Evolutionary conservation across 2,329 filamentous ascomycete species (phyloP).

Genomic region (Geoglossum cookeanum): DNA sequence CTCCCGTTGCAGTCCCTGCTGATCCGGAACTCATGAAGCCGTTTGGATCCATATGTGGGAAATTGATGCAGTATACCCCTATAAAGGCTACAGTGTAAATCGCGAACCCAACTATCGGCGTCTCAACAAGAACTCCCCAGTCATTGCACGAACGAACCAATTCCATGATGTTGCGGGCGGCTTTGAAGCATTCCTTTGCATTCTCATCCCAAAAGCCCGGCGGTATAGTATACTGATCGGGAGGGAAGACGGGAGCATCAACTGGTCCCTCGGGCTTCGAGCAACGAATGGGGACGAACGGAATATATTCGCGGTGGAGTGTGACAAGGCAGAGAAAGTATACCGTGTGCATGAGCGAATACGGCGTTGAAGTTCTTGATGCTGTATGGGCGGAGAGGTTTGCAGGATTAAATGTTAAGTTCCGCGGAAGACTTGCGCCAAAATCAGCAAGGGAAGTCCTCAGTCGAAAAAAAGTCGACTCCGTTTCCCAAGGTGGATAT

Average conservation of each 20-base stretch:
- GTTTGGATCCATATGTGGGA: conserved; percentile 46
- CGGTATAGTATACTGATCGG: conserved; percentile 27
- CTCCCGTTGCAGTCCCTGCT: background rate
- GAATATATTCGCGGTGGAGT: conserved; percentile 48
- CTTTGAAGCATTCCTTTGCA: conserved; percentile 41
- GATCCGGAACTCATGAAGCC: conserved; percentile 27
- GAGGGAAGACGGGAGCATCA: conserved; percentile 35
- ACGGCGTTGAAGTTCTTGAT: conserved; percentile 41
- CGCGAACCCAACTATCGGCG: conserved; percentile 46
- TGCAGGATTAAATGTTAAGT: conserved; percentile 36
- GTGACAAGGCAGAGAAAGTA: conserved; percentile 46
- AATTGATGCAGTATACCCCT: conserved; percentile 46
- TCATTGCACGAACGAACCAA: conserved; percentile 42
- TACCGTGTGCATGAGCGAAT: conserved; percentile 47
- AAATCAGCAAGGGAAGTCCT: conserved; percentile 33
- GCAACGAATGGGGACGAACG: conserved; percentile 38
- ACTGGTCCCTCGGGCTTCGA: conserved; percentile 31
- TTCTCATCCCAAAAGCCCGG: conserved; percentile 42
- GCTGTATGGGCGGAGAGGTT: conserved; percentile 50
- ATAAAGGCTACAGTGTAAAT: conserved; percentile 48
- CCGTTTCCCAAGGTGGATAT: conserved; percentile 39
- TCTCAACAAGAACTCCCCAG: conserved; percentile 43
- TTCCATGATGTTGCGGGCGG: conserved; percentile 43
- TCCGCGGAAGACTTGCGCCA: conserved; percentile 32
- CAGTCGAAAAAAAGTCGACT: conserved; percentile 35